These are phyloP conservation scores for Metschnikowia dekortorum DNA, from an alignment of 805 yeast species.

Conservation along the genomic window DNA sequence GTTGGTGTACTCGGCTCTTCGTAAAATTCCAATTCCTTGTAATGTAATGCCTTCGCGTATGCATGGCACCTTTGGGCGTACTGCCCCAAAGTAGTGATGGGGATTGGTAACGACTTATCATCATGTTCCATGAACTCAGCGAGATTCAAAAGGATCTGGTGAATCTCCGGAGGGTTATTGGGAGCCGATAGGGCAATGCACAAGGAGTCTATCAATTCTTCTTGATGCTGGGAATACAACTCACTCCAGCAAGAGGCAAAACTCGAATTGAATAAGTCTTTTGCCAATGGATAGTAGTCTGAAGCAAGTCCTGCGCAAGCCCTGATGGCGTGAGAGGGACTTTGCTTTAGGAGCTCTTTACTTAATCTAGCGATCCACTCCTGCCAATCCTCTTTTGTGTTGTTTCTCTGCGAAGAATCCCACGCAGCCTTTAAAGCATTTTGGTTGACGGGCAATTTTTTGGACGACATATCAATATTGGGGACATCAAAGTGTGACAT, in stretches of 20 bases:
- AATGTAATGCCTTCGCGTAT: slow-evolving; percentile 94
- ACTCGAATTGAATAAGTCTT: slow-evolving; percentile 87
- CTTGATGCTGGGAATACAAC: slow-evolving; percentile 81
- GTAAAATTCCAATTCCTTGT: slow-evolving; percentile 90
- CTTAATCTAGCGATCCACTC: slow-evolving; percentile 92
- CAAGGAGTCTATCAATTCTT: slow-evolving; percentile 78
- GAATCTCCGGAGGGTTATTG: slow-evolving; percentile 92
- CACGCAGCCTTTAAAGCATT: slow-evolving; percentile 73
- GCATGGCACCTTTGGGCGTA: slow-evolving; percentile 96
- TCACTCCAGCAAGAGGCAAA: slow-evolving; percentile 96
- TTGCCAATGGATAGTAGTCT: slow-evolving; percentile 81
- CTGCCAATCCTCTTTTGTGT: slow-evolving; percentile 95
- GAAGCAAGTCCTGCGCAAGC: slow-evolving; percentile 90
- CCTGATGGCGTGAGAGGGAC: slow-evolving; percentile 90
- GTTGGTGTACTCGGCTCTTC: slow-evolving; percentile 91
- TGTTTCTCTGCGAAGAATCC: slow-evolving; percentile 78
- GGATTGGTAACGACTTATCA: slow-evolving; percentile 87
- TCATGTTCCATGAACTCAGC: slow-evolving; percentile 98
- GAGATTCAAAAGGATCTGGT: slow-evolving; percentile 80
- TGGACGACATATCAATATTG: slow-evolving; percentile 62
- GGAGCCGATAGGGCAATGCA: slow-evolving; percentile 86
- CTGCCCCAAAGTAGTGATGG: slow-evolving; percentile 83
- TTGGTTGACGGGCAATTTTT: slow-evolving; percentile 68
- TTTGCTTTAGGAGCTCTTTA: slow-evolving; percentile 80
- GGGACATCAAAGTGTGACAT: slow-evolving; percentile 45